These are phyloP conservation scores for Citrus inodora DNA, from an alignment of 345 rosid genomes.

Conservation along the genomic window DNA sequence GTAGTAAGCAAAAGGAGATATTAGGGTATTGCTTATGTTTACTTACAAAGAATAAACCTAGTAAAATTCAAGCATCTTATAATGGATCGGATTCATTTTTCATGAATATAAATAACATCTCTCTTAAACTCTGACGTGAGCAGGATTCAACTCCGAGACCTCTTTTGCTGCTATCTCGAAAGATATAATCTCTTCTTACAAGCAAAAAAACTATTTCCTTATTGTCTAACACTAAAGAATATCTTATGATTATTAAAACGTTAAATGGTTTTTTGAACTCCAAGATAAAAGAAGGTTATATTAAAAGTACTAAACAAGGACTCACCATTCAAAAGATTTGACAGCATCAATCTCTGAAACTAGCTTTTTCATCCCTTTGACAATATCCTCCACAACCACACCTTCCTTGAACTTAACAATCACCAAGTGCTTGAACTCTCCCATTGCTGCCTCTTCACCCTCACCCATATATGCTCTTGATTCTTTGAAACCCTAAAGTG, in stretches of 20 bases:
- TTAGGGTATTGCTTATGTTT: too few relatives aligned
- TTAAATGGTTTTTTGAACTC: background rate
- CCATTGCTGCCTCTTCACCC: slow-evolving; percentile 24
- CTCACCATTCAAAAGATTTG: slow-evolving; percentile 87
- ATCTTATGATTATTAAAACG: background rate
- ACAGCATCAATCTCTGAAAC: slow-evolving; percentile 66
- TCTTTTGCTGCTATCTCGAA: too few relatives aligned
- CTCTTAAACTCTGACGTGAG: too few relatives aligned
- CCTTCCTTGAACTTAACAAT: slow-evolving; percentile 84
- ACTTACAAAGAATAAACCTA: too few relatives aligned
- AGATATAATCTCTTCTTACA: background rate
- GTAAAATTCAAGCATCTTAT: too few relatives aligned
- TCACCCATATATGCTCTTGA: background rate
- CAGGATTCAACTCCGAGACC: too few relatives aligned
- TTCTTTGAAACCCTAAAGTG: background rate
- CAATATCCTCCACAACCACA: slow-evolving; percentile 53
- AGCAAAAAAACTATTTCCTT: too few relatives aligned
- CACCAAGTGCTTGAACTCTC: slow-evolving; percentile 82
- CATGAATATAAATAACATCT: too few relatives aligned
- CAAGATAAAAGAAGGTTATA: background rate
- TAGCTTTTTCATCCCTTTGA: slow-evolving; percentile 84
- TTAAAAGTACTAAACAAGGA: background rate
- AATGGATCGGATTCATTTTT: too few relatives aligned
- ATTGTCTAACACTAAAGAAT: background rate
- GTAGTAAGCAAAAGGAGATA: too few relatives aligned